Base-by-base conservation (phyloP, 2,329 filamentous ascomycete species). In the Penicillium sp. region DNA sequence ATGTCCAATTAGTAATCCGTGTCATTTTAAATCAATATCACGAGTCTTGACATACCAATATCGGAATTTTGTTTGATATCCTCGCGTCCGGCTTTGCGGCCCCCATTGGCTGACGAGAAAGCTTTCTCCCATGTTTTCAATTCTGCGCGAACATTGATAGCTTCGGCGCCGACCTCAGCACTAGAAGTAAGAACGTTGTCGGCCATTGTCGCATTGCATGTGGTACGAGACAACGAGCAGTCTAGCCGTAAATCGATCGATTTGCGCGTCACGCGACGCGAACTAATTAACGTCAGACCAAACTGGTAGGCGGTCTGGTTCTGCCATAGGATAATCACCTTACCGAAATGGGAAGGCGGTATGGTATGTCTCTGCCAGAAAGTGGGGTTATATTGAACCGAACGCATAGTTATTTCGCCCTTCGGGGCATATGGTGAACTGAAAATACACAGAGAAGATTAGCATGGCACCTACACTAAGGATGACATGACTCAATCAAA, bases 381-480 rank as follows among this genome's bases (percentile, higher is more conserved):
- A 31, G 12, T 15, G 36, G 15, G n/a, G n/a, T 41, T n/a, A 23
- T 15, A 38, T 6, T 29, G 23, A 41, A 50, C 12, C 25, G 0
- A 3, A 36, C 6, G 6, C 1, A 12, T n/a, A 6, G 15, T 6
- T n/a, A 12, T 13, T 36, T 9, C 17, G 21, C 21, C 31, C 10
- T 35, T 36, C 31, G 9, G 33, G 74, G 59, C 77, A 83, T 83
- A 82, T 83, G 81, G 82, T 84, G 81, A 84, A 82, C 81, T 85
- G 81, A 83, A 84, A 83, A 81, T 81, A 85, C 85, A 86, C 82
- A 87, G 84, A 88, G 85, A 88, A 88, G 83, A 88, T 88, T 89
- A 89, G 21, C 29, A 13, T 12, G 10, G 10, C 29, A 4, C 29
- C 10, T 31, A 4, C 10, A 31, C 29, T 29, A n/a, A n/a, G n/a